phyloP scores from a whole-genome alignment of 129 eudicot species.

The Pseudognaphalium luteoalbum region DNA sequence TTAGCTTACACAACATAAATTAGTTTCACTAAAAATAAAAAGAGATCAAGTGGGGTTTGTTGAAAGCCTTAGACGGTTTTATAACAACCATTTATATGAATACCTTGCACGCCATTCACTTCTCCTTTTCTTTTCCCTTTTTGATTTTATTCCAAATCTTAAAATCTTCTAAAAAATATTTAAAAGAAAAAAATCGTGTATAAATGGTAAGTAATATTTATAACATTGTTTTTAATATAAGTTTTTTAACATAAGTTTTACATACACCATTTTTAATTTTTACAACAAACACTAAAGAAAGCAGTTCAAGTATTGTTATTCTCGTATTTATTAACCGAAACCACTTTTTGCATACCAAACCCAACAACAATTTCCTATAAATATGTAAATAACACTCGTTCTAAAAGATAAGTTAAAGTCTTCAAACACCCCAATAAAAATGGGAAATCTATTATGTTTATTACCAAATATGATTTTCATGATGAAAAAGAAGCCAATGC shows the following conservation, averaged over 20 bases:
- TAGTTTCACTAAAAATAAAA: neutral
- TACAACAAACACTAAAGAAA: neutral
- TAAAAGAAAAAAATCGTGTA: too few species aligned
- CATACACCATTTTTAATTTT: neutral
- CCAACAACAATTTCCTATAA: conserved; percentile 20
- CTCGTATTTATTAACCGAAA: neutral
- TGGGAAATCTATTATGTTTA: conserved; percentile 25
- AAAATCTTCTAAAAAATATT: neutral
- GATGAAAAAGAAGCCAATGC: conserved; percentile 26
- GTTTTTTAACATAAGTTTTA: neutral
- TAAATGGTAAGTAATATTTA: too few species aligned
- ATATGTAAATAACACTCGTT: conserved; percentile 13
- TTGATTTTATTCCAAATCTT: neutral
- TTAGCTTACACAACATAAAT: conserved; percentile 9
- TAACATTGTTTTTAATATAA: too few species aligned
- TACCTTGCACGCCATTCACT: conserved; percentile 59
- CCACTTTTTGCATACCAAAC: conserved; percentile 8
- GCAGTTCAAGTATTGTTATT: neutral
- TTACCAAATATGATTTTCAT: conserved; percentile 16
- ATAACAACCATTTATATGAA: conserved; percentile 34
- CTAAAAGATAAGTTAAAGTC: conserved; percentile 18
- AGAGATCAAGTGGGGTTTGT: conserved; percentile 25
- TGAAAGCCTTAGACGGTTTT: conserved; percentile 29
- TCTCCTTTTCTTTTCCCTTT: conserved; percentile 1
- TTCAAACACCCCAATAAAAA: neutral